Conservation (phyloP, 805 yeast genomes). For the Kodamaea neixiangensis region DNA sequence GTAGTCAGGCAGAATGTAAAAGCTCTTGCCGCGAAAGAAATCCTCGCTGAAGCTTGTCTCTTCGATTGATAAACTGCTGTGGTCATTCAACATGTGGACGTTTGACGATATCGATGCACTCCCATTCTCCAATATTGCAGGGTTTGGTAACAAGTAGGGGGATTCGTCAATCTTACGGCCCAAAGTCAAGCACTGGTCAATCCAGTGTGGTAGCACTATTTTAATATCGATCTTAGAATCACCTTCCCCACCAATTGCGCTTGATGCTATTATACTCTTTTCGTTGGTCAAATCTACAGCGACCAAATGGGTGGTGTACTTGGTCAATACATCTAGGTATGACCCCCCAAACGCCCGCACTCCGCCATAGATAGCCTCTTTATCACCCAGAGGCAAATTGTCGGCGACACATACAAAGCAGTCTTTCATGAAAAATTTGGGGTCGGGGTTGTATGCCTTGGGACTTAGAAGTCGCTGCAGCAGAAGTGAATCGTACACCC, state of each 20-base stretch:
- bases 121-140: conserved; percentile 12
- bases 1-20: conserved; percentile 59
- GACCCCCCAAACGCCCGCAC: conserved; percentile 79
- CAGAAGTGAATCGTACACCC: conserved; percentile 55
- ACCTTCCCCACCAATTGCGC: conserved; percentile 21
- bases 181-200: conserved; percentile 64
- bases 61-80: conserved; percentile 12
- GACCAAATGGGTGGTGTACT: conserved; percentile 77
- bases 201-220: conserved; percentile 78
- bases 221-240: conserved; percentile 42
- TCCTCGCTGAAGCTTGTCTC: conserved; percentile 14
- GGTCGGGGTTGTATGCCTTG: conserved; percentile 71
- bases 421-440: conserved; percentile 61
- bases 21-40: conserved; percentile 46
- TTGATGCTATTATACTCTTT: conserved; percentile 57
- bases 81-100: conserved; percentile 10
- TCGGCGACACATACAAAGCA: conserved; percentile 62
- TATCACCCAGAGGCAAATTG: conserved; percentile 56
- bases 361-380: conserved; percentile 67
- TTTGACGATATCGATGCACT: conserved; percentile 1
- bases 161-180: conserved; percentile 52
- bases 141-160: conserved; percentile 50
- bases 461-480: conserved; percentile 47
- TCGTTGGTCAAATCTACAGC: conserved; percentile 56
- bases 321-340: conserved; percentile 59